A percentile compares a stretch with the other conserved stretches of the same genome.
Conservation (phyloP, 495 filamentous ascomycete species). For the Lophium mytilinum region DNA sequence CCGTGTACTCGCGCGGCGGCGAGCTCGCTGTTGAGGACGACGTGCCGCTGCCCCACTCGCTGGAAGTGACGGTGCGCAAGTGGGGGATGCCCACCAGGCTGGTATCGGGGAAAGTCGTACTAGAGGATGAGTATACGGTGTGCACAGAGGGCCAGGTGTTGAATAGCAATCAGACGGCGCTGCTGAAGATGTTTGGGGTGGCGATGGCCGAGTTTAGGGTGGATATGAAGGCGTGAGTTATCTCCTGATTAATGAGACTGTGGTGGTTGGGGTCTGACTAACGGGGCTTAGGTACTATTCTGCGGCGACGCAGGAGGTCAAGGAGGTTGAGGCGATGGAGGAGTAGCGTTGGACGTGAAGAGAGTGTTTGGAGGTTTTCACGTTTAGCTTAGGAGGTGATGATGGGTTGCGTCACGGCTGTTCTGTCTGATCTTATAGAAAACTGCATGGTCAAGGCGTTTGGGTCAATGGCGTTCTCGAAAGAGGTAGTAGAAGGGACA, state of each 20-base stretch:
- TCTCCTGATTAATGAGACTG: conserved; percentile 9
- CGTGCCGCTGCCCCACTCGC: conserved; percentile 72
- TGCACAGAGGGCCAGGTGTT: conserved; percentile 75
- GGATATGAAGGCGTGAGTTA: conserved; percentile 53
- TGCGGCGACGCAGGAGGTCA: conserved; percentile 50
- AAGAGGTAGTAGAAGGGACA: neutral
- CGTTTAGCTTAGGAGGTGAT: neutral
- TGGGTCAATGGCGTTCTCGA: neutral
- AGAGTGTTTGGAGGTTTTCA: neutral
- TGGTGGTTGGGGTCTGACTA: too few relatives aligned
- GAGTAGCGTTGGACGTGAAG: conserved; percentile 24
- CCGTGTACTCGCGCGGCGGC: conserved; percentile 64
- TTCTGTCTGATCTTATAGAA: neutral
- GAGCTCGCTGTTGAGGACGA: conserved; percentile 74
- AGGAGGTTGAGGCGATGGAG: conserved; percentile 44
- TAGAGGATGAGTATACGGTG: conserved; percentile 67
- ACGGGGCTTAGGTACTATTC: conserved; percentile 48
- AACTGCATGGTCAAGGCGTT: neutral
- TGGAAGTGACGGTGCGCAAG: conserved; percentile 80
- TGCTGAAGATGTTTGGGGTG: conserved; percentile 90
- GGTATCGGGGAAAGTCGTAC: conserved; percentile 75
- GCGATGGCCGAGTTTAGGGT: conserved; percentile 83
- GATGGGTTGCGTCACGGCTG: neutral
- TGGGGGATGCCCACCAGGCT: conserved; percentile 83
- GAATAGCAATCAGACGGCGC: conserved; percentile 78